A percentile compares a stretch with the other conserved stretches of the same genome.
phyloP scores from a whole-genome alignment of 345 rosid genomes.

The Eutrema yunnanense region DNA sequence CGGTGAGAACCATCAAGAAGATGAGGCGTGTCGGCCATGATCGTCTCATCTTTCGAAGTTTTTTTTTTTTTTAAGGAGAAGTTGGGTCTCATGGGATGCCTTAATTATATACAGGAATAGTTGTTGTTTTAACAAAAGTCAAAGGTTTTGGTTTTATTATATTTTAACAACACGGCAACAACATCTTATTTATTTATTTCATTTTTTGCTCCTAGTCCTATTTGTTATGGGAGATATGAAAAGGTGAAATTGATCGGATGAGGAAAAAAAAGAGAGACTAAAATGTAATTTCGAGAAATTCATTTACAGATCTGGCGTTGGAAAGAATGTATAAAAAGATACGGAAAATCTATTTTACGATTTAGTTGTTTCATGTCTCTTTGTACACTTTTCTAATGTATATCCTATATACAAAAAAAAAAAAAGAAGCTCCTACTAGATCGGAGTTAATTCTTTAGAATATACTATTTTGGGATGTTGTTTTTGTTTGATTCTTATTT shows the following conservation, averaged over 20 bases:
- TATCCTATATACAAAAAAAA: conserved; percentile 1
- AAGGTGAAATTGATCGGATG: neutral
- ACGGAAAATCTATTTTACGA: neutral
- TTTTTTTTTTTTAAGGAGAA: no score
- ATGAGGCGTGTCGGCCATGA: conserved; percentile 15
- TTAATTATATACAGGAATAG: neutral
- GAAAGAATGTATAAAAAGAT: neutral
- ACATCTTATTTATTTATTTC: neutral
- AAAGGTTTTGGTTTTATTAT: neutral
- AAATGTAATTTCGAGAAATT: neutral
- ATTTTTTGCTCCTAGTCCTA: neutral
- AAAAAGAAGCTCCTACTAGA: neutral
- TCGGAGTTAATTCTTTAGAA: conserved; percentile 1
- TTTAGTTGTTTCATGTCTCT: neutral
- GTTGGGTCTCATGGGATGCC: neutral
- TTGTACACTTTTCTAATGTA: neutral
- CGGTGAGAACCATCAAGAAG: neutral
- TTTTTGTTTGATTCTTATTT: neutral
- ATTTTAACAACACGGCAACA: neutral
- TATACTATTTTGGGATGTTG: neutral
- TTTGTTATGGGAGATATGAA: neutral
- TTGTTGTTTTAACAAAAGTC: conserved; percentile 17
- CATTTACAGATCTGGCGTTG: neutral
- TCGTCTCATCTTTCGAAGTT: conserved; percentile 18
- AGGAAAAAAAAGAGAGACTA: neutral